Evolutionary conservation across 2,329 filamentous ascomycete genomes (phyloP).

Genomic region (Hypoxylon sp.): DNA sequence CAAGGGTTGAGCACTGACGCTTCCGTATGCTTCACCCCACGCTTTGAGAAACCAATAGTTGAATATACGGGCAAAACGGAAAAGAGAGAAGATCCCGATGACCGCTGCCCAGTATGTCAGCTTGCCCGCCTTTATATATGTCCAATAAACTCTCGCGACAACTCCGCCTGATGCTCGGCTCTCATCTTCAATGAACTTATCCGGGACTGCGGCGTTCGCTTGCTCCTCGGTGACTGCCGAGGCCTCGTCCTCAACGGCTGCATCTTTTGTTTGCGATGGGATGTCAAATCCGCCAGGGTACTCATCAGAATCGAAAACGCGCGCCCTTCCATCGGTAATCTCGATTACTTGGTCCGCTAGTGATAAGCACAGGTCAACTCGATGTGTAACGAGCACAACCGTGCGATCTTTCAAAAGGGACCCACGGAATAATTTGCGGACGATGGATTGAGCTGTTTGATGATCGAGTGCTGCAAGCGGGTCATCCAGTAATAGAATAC

Average conservation of each 20-base stretch:
- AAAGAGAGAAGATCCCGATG: slow-evolving; percentile 73
- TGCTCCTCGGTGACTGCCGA: slow-evolving; percentile 56
- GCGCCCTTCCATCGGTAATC: slow-evolving; percentile 73
- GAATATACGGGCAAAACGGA: slow-evolving; percentile 74
- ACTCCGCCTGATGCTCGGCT: slow-evolving; percentile 82
- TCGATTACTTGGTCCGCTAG: slow-evolving; percentile 82
- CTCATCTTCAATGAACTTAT: slow-evolving; percentile 86
- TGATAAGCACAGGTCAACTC: slow-evolving; percentile 82
- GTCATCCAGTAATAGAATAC: slow-evolving; percentile 73
- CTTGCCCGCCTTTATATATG: slow-evolving; percentile 86
- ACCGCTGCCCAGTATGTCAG: slow-evolving; percentile 80
- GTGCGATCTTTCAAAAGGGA: slow-evolving; percentile 75
- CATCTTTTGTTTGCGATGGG: slow-evolving; percentile 50
- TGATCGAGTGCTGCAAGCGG: slow-evolving; percentile 75
- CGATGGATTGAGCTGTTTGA: slow-evolving; percentile 71
- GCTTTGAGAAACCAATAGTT: slow-evolving; percentile 87
- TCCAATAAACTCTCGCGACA: slow-evolving; percentile 82
- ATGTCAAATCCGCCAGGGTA: slow-evolving; percentile 59
- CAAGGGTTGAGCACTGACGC: slow-evolving; percentile 37
- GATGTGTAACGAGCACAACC: slow-evolving; percentile 84
- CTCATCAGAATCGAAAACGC: slow-evolving; percentile 63
- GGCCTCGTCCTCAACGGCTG: slow-evolving; percentile 53
- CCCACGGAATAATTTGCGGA: slow-evolving; percentile 74
- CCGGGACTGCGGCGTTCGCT: slow-evolving; percentile 69
- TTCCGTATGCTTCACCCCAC: slow-evolving; percentile 84